A percentile compares a stretch with the other conserved stretches of the same genome.
Evolutionary conservation across 192 early-diverging fungal species (phyloP).

Genomic region (Coemansia sp.): DNA sequence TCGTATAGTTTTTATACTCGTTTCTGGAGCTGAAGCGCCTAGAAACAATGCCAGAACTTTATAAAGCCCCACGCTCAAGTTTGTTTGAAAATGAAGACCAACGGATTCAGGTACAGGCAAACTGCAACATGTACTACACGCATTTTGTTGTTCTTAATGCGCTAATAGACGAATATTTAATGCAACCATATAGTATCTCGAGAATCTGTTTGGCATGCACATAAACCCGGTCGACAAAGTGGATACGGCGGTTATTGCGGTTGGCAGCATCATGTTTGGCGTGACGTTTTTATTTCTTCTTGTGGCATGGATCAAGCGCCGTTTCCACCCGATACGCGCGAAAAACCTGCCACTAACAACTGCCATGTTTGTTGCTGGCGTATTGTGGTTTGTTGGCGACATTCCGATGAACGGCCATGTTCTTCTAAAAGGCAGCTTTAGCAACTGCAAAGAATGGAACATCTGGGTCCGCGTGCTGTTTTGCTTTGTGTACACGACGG

Average conservation of each 20-base stretch:
- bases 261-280: conserved; percentile 16
- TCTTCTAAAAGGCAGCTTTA: conserved; percentile 12
- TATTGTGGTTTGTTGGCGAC: conserved; percentile 47
- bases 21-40: neutral
- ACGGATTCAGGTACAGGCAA: neutral
- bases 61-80: neutral
- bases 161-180: neutral
- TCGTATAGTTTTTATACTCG: neutral
- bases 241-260: conserved; percentile 20
- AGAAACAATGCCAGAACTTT: neutral
- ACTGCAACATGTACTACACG: neutral
- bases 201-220: neutral
- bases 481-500: conserved; percentile 30
- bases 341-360: conserved; percentile 39
- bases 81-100: neutral
- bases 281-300: conserved; percentile 23
- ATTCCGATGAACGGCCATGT: conserved; percentile 40
- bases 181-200: neutral
- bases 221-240: neutral
- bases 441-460: conserved; percentile 38
- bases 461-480: conserved; percentile 46
- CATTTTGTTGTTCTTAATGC: neutral
- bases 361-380: conserved; percentile 25
- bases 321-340: conserved; percentile 37
- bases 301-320: conserved; percentile 38